Percentiles rank a stretch among this genome's conserved stretches.
Conservation (phyloP, 305 asterid species). For the Striga hermonthica region DNA sequence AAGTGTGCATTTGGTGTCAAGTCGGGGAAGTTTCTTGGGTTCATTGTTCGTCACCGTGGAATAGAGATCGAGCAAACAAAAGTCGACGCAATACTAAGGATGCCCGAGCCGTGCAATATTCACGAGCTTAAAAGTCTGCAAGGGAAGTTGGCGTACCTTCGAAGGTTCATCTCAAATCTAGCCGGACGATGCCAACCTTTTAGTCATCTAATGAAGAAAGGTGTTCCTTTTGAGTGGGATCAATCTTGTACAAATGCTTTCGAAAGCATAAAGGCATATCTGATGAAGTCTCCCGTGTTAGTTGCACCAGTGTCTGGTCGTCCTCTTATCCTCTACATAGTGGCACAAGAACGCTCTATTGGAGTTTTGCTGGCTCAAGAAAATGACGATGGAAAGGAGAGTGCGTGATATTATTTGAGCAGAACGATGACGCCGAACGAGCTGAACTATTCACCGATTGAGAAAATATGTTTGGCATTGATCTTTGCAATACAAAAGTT, state of each 20-base stretch:
- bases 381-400: not conserved
- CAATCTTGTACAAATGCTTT: not conserved
- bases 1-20: not conserved
- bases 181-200: not conserved
- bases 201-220: not conserved
- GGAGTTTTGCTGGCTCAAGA: not conserved
- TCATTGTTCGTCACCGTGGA: not conserved
- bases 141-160: not conserved
- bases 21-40: not conserved
- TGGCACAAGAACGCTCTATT: not conserved
- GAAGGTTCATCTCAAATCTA: constrained; percentile 11
- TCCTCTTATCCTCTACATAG: not conserved
- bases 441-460: not conserved
- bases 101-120: not conserved
- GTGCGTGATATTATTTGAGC: not conserved
- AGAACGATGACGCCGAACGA: not conserved
- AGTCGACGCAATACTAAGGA: not conserved
- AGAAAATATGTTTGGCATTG: too few species aligned
- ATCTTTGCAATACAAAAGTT: too few species aligned
- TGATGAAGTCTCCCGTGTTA: constrained; percentile 1
- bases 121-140: not conserved
- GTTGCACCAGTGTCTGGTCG: not conserved
- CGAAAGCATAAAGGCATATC: not conserved
- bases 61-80: not conserved
- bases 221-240: constrained; percentile 4